Conservation (phyloP, 169 alveolate genomes). For the Babesia divergens region DNA sequence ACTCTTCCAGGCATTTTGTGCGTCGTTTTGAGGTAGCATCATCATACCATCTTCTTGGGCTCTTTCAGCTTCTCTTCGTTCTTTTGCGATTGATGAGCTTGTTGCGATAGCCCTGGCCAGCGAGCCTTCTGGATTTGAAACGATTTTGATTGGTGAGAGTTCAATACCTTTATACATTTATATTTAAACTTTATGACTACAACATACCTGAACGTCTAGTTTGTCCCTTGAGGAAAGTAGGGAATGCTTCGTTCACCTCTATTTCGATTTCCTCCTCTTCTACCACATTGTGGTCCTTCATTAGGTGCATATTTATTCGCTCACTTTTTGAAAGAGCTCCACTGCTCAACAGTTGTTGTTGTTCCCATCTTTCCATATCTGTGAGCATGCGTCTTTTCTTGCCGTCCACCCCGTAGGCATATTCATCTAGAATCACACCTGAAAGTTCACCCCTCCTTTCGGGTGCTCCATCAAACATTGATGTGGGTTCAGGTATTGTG, state of each 20-base stretch:
- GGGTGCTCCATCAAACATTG: neutral
- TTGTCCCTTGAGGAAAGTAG: constrained; percentile 94
- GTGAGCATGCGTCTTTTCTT: constrained; percentile 54
- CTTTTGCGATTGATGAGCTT: constrained; percentile 87
- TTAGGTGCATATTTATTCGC: constrained; percentile 27
- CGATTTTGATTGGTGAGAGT: constrained; percentile 87
- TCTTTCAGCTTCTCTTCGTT: constrained; percentile 79
- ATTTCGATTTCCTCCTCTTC: constrained; percentile 80
- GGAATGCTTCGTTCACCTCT: constrained; percentile 90
- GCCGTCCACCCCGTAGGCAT: constrained; percentile 56
- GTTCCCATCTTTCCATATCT: constrained; percentile 74
- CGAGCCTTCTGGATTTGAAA: constrained; percentile 91
- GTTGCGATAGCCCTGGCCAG: constrained; percentile 87
- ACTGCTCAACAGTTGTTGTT: constrained; percentile 67
- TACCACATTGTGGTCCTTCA: constrained; percentile 18
- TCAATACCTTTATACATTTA: constrained; percentile 69
- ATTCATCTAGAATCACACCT: constrained; percentile 24
- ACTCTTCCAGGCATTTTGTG: constrained; percentile 87
- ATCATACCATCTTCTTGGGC: constrained; percentile 81
- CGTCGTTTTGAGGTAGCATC: constrained; percentile 85
- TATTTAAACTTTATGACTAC: neutral
- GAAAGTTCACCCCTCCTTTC: constrained; percentile 7
- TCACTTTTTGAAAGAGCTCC: constrained; percentile 64
- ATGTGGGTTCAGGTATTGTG: neutral
- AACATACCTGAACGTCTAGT: constrained; percentile 84